Evolutionary conservation across 768 basidiomycete species (phyloP).

Genomic region (Boletus rex-veris): DNA sequence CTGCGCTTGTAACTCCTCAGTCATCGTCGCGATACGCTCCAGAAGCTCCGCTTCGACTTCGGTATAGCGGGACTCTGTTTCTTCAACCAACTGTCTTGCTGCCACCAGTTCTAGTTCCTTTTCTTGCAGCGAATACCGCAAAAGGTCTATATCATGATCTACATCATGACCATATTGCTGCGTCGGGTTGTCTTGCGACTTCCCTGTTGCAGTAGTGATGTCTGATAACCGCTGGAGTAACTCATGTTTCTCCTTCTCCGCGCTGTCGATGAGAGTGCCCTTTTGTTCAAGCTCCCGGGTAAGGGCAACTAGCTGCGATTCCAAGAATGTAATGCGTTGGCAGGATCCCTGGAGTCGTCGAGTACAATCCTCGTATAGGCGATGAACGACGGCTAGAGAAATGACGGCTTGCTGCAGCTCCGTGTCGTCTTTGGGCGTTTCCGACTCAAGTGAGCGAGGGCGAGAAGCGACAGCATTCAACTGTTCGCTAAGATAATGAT

Average conservation of each 20-base stretch:
- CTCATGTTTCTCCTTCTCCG: constrained; percentile 9
- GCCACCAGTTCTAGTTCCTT: constrained; percentile 35
- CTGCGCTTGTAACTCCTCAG: constrained; percentile 11
- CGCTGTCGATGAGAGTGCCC: not conserved
- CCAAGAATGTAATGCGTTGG: constrained; percentile 8
- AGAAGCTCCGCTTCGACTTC: constrained; percentile 31
- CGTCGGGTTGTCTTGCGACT: not conserved
- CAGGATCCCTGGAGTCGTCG: constrained; percentile 11
- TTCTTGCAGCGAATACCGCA: constrained; percentile 38
- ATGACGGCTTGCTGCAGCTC: constrained; percentile 20
- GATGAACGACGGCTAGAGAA: constrained; percentile 22
- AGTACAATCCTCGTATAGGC: constrained; percentile 12
- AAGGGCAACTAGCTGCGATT: constrained; percentile 15
- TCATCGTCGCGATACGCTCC: constrained; percentile 27
- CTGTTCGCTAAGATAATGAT: constrained; percentile 9
- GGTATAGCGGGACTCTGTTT: constrained; percentile 34
- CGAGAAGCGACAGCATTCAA: constrained; percentile 2
- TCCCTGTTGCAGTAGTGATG: not conserved
- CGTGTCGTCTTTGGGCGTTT: constrained; percentile 2
- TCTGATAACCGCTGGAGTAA: constrained; percentile 13
- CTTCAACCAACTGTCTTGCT: constrained; percentile 32
- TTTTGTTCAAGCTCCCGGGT: constrained; percentile 17
- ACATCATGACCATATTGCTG: constrained; percentile 15
- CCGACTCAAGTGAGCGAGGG: constrained; percentile 9
- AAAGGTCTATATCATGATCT: constrained; percentile 24